These are phyloP conservation scores for Chenopodium quinoa DNA, from an alignment of 148 eudicot genomes.

Conservation along the genomic window DNA sequence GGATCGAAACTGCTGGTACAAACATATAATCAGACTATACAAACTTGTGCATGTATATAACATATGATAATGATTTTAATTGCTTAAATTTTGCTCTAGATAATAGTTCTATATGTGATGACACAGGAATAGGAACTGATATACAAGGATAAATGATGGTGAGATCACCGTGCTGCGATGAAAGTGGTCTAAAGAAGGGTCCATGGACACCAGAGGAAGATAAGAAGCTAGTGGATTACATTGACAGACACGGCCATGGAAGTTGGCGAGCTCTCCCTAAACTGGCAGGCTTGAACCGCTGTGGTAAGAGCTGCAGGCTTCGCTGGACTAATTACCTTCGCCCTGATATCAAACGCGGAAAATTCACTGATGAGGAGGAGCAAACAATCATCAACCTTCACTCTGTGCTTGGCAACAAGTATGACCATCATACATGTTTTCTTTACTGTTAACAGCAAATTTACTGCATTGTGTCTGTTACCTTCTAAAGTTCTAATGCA, in stretches of 20 bases:
- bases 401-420: constrained; percentile 64
- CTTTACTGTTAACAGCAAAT: too few relatives aligned
- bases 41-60: background rate
- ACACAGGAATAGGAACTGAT: background rate
- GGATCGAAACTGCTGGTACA: background rate
- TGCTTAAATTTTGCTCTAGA: background rate
- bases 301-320: constrained; percentile 61
- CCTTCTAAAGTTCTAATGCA: too few relatives aligned
- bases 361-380: constrained; percentile 54
- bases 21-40: background rate
- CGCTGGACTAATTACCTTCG: constrained; percentile 65
- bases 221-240: constrained; percentile 42
- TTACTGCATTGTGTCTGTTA: background rate
- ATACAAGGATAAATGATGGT: constrained; percentile 35
- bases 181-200: constrained; percentile 52
- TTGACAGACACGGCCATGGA: constrained; percentile 47
- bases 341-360: constrained; percentile 64
- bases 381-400: constrained; percentile 56
- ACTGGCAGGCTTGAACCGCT: constrained; percentile 53
- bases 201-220: constrained; percentile 73
- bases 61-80: background rate
- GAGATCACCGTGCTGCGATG: constrained; percentile 48
- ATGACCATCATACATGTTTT: background rate
- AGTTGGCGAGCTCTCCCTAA: constrained; percentile 70
- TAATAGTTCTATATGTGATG: background rate